These are phyloP conservation scores for Xylaria sp. DNA, from an alignment of 495 filamentous ascomycete genomes.

Conservation along the genomic window DNA sequence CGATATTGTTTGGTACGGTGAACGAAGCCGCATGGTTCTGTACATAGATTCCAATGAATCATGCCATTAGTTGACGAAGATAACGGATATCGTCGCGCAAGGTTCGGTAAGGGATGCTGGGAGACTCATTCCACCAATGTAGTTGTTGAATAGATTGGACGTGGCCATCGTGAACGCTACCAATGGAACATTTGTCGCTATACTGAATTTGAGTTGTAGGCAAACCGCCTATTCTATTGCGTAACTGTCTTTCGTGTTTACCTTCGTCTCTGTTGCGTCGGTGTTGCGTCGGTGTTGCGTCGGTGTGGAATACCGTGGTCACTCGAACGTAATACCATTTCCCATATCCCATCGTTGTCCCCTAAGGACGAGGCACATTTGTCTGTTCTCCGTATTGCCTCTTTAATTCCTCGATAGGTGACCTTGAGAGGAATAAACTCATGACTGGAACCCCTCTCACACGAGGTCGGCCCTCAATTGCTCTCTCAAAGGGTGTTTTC, in stretches of 20 bases:
- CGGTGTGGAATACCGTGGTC: not conserved
- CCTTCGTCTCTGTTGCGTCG: not conserved
- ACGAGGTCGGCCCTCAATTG: conserved; percentile 42
- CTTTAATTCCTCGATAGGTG: conserved; percentile 59
- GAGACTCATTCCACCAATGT: not conserved
- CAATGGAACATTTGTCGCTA: not conserved
- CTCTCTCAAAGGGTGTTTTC: conserved; percentile 55
- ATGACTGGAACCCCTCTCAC: conserved; percentile 53
- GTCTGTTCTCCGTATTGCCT: conserved; percentile 42
- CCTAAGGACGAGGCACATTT: conserved; percentile 9
- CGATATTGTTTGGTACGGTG: not conserved
- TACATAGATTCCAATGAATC: not conserved
- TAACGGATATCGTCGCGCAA: not conserved
- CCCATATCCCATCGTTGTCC: not conserved
- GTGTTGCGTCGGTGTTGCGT: too few relatives aligned
- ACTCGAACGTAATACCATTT: not conserved
- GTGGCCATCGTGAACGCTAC: conserved; percentile 8
- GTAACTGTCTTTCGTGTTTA: not conserved
- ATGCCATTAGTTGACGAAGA: not conserved
- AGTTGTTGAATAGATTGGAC: conserved; percentile 20
- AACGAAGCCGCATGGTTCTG: not conserved
- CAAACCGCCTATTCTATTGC: not conserved
- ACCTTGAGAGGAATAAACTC: conserved; percentile 64
- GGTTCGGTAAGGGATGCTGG: not conserved
- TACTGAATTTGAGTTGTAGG: not conserved